These are phyloP conservation scores for Diddensiella santjacobensis DNA, from an alignment of 805 yeast genomes.

Conservation along the genomic window DNA sequence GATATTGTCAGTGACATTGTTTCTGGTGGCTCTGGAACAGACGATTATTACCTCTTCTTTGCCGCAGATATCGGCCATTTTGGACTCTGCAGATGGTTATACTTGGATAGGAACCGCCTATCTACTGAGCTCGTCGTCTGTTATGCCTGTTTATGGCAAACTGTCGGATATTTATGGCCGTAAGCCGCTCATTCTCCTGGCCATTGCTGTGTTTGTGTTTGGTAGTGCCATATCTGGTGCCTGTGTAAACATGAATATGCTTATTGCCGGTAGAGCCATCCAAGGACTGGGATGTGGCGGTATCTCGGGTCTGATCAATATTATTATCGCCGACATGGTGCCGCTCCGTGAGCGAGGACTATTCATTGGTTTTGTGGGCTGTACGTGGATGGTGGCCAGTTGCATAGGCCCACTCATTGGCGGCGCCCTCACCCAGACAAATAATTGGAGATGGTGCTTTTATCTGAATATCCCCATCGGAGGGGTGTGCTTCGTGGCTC, in stretches of 20 bases:
- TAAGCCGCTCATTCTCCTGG: slow-evolving; percentile 35
- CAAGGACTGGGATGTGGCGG: slow-evolving; percentile 73
- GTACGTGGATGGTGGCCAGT: slow-evolving; percentile 29
- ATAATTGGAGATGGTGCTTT: slow-evolving; percentile 53
- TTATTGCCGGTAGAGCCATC: slow-evolving; percentile 62
- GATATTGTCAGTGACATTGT: slow-evolving; percentile 20
- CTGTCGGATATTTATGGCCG: slow-evolving; percentile 49
- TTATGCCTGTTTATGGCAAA: slow-evolving; percentile 65
- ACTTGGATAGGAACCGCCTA: slow-evolving; percentile 66
- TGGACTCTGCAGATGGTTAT: slow-evolving; percentile 42
- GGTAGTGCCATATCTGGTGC: slow-evolving; percentile 46
- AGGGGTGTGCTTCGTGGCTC: slow-evolving; percentile 31
- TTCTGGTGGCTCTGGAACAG: slow-evolving; percentile 43
- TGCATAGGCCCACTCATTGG: slow-evolving; percentile 53
- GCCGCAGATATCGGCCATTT: slow-evolving; percentile 41
- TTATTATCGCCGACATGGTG: slow-evolving; percentile 47
- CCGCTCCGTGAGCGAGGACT: slow-evolving; percentile 25
- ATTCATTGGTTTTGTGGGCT: slow-evolving; percentile 24
- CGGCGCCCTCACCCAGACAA: slow-evolving; percentile 44
- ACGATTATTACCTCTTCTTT: slow-evolving; percentile 53
- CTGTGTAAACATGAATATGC: slow-evolving; percentile 44
- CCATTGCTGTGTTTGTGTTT: slow-evolving; percentile 38
- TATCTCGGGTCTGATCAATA: slow-evolving; percentile 49
- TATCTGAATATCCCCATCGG: slow-evolving; percentile 43
- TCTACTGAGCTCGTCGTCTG: slow-evolving; percentile 56